Evolutionary conservation across 2,329 filamentous ascomycete genomes (phyloP).

Genomic region (Diaporthe caulivora): DNA sequence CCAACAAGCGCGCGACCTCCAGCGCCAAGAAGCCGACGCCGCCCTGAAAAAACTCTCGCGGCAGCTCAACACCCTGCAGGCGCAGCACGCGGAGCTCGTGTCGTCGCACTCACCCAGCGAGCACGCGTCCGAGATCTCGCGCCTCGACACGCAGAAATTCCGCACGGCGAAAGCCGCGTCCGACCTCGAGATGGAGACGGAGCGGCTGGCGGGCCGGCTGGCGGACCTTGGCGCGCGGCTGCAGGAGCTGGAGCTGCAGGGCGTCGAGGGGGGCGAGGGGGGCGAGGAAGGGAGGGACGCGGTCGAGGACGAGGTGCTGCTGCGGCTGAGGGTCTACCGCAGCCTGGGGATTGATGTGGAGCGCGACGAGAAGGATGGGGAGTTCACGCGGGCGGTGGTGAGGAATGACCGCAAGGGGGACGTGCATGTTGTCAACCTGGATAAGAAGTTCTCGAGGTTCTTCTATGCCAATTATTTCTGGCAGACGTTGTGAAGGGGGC

Average conservation of each 20-base stretch:
- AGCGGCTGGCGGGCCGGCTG: constrained; percentile 84
- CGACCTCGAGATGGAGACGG: constrained; percentile 94
- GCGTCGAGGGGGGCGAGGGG: constrained; percentile 72
- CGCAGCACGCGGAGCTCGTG: constrained; percentile 83
- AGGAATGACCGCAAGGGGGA: constrained; percentile 89
- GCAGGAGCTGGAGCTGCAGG: constrained; percentile 87
- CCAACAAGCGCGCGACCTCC: constrained; percentile 84
- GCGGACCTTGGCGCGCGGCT: constrained; percentile 80
- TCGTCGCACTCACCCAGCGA: constrained; percentile 80
- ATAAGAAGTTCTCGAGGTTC: constrained; percentile 89
- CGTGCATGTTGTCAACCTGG: constrained; percentile 94
- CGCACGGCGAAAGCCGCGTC: constrained; percentile 90
- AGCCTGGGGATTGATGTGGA: constrained; percentile 92
- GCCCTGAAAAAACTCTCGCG: constrained; percentile 80
- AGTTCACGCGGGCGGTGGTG: constrained; percentile 88
- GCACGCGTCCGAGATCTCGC: constrained; percentile 86
- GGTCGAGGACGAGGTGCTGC: constrained; percentile 73
- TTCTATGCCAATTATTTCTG: constrained; percentile 98
- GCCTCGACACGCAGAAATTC: constrained; percentile 94
- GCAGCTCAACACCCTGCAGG: constrained; percentile 78
- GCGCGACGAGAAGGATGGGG: constrained; percentile 77
- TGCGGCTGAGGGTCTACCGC: constrained; percentile 91
- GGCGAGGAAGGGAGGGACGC: constrained; percentile 54
- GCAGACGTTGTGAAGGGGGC: constrained; percentile 77
- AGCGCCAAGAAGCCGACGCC: constrained; percentile 77